A percentile compares a stretch with the other conserved stretches of the same genome.
phyloP scores from a whole-genome alignment of 805 yeast genomes.

The Nakazawaea peltata region DNA sequence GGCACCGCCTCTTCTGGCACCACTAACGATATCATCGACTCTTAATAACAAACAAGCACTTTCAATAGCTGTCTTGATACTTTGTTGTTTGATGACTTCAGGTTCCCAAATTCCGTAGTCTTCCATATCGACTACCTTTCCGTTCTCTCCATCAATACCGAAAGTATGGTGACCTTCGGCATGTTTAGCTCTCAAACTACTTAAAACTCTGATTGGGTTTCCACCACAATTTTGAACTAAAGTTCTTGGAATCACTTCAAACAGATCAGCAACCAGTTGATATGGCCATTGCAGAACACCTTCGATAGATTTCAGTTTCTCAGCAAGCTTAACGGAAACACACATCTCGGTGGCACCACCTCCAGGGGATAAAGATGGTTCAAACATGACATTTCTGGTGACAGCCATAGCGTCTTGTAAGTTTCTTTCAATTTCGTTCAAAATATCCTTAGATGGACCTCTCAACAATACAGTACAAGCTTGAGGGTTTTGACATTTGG shows the following conservation, averaged over 20 bases:
- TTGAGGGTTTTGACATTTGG: conserved; percentile 73
- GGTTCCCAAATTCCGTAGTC: conserved; percentile 99
- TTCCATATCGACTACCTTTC: conserved; percentile 92
- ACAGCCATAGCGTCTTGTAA: conserved; percentile 98
- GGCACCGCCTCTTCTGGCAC: conserved; percentile 55
- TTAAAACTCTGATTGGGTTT: conserved; percentile 80
- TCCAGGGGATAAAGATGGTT: conserved; percentile 94
- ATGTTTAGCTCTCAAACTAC: conserved; percentile 93
- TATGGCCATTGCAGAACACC: conserved; percentile 99
- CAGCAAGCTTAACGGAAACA: conserved; percentile 78
- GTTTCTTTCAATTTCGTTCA: conserved; percentile 94
- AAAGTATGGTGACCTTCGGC: conserved; percentile 80
- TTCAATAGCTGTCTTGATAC: conserved; percentile 96
- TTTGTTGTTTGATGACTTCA: conserved; percentile 93
- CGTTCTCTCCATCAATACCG: conserved; percentile 94
- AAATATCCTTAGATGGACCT: conserved; percentile 95
- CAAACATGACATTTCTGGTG: conserved; percentile 87
- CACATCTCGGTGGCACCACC: conserved; percentile 99
- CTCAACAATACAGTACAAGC: conserved; percentile 92
- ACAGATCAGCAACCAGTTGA: conserved; percentile 97
- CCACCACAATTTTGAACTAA: conserved; percentile 97
- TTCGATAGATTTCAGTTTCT: conserved; percentile 84
- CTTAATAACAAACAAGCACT: conserved; percentile 90
- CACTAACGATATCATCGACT: conserved; percentile 97
- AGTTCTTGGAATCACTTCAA: conserved; percentile 97